Evolutionary conservation across 2,329 filamentous ascomycete genomes (phyloP).

Genomic region (Uncinocarpus reesii): DNA sequence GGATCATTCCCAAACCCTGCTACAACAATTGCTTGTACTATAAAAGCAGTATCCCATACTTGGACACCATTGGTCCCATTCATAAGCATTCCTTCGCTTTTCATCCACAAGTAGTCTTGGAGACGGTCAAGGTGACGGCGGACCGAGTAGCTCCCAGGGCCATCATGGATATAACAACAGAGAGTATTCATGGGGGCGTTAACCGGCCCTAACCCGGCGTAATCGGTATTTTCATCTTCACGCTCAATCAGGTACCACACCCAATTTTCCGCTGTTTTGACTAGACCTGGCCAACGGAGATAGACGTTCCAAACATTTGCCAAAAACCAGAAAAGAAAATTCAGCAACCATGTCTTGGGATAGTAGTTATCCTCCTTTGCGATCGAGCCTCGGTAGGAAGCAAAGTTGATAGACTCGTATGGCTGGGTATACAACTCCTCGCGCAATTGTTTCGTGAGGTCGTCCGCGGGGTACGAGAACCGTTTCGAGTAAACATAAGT

Average conservation of each 20-base stretch:
- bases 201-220: slow-evolving; percentile 74
- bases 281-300: slow-evolving; percentile 56
- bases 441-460: slow-evolving; percentile 60
- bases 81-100: slow-evolving; percentile 80
- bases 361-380: slow-evolving; percentile 76
- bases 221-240: slow-evolving; percentile 90
- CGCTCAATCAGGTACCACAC: slow-evolving; percentile 72
- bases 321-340: slow-evolving; percentile 65
- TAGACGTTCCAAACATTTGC: slow-evolving; percentile 73
- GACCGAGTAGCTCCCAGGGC: slow-evolving; percentile 61
- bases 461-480: slow-evolving; percentile 67
- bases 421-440: slow-evolving; percentile 74
- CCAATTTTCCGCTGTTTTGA: slow-evolving; percentile 66
- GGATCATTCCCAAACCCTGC: slow-evolving; percentile 66
- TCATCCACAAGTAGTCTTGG: slow-evolving; percentile 84
- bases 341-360: slow-evolving; percentile 77
- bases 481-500: slow-evolving; percentile 75
- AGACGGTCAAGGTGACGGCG: slow-evolving; percentile 68
- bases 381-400: slow-evolving; percentile 70
- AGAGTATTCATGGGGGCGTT: slow-evolving; percentile 87
- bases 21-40: slow-evolving; percentile 71
- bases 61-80: slow-evolving; percentile 99
- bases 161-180: slow-evolving; percentile 73
- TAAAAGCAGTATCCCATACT: slow-evolving; percentile 89
- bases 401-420: slow-evolving; percentile 69